phyloP scores from a whole-genome alignment of 106 monocot genomes.

The Apostasia ramifera region DNA sequence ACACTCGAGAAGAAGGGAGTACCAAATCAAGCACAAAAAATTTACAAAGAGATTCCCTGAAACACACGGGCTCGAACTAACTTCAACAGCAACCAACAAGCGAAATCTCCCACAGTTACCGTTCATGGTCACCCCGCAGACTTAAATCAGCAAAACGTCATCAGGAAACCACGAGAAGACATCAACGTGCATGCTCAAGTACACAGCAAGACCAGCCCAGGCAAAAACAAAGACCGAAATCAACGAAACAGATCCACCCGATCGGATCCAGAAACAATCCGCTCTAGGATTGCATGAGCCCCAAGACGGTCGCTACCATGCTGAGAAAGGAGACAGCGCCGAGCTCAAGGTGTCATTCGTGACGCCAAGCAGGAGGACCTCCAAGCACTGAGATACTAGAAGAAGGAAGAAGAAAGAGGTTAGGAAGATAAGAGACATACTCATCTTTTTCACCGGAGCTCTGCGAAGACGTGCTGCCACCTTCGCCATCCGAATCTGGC shows the following conservation, averaged over 20 bases:
- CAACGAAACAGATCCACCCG: neutral
- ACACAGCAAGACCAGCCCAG: neutral
- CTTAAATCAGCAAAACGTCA: neutral
- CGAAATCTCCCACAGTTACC: neutral
- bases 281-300: neutral
- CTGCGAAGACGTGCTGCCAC: conserved; percentile 12
- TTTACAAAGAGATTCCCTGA: no score
- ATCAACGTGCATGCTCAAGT: neutral
- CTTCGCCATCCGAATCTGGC: conserved; percentile 13
- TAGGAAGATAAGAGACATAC: conserved; percentile 4
- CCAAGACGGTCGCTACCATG: neutral
- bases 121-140: neutral
- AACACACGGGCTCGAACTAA: no score
- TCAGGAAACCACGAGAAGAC: neutral
- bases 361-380: neutral
- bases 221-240: neutral
- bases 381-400: neutral
- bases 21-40: no score
- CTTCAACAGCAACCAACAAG: no score
- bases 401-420: neutral
- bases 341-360: neutral
- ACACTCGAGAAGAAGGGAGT: no score
- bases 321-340: neutral
- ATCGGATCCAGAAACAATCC: neutral
- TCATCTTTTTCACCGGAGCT: conserved; percentile 3